phyloP scores from a whole-genome alignment of 83 land plant genomes.

The Diphasiastrum complanatum region DNA sequence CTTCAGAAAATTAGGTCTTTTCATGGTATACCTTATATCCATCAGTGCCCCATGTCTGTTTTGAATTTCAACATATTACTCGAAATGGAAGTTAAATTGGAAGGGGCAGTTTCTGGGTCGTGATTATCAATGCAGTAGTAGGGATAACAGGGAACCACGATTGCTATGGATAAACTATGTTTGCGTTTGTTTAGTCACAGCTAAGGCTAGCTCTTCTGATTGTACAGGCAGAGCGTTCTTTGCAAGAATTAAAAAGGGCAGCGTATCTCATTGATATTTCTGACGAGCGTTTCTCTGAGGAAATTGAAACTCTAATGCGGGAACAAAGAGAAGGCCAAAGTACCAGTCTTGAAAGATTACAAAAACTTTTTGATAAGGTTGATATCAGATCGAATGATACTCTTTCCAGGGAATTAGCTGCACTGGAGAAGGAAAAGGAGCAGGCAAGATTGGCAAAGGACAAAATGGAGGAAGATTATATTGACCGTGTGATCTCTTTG shows the following conservation, averaged over 20 bases:
- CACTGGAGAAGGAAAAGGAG: conserved; percentile 50
- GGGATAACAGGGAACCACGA: too few relatives aligned
- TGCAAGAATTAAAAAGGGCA: conserved; percentile 10
- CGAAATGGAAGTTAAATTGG: too few relatives aligned
- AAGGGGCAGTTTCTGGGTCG: too few relatives aligned
- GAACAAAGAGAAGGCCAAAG: conserved; percentile 7
- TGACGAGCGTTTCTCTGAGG: conserved; percentile 10
- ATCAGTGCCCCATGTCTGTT: too few relatives aligned
- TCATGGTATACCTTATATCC: too few relatives aligned
- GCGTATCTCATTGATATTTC: not conserved
- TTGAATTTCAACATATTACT: too few relatives aligned
- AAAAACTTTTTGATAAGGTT: conserved; percentile 21
- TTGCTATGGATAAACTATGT: not conserved
- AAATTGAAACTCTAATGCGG: conserved; percentile 16
- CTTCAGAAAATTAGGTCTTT: too few relatives aligned
- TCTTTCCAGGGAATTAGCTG: conserved; percentile 50
- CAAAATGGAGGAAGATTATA: conserved; percentile 32
- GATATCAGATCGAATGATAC: conserved; percentile 46
- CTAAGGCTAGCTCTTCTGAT: conserved; percentile 1
- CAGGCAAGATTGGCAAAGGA: conserved; percentile 37
- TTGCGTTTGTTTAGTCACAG: not conserved
- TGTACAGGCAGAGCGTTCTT: conserved; percentile 20
- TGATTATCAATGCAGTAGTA: too few relatives aligned
- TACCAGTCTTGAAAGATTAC: conserved; percentile 14
- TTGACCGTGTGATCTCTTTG: conserved; percentile 49